phyloP scores from a whole-genome alignment of 164 flowering plant species.

The Malania oleifera region DNA sequence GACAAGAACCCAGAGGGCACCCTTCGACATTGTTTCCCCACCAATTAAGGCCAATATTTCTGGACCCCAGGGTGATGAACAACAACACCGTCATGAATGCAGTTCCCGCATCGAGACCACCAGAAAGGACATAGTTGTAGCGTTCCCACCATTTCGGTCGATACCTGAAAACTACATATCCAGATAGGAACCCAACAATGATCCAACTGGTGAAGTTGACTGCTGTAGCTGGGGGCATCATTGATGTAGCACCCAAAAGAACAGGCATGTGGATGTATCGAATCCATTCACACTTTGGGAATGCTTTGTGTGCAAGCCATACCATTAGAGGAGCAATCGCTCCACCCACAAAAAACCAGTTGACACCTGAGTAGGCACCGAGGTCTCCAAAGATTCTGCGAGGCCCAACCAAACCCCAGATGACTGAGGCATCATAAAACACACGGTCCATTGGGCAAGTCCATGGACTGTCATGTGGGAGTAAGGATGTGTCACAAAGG shows the following conservation, averaged over 20 bases:
- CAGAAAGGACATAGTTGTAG: conserved; percentile 25
- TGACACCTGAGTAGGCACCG: conserved; percentile 17
- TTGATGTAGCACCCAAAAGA: conserved; percentile 19
- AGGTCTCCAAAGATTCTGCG: conserved; percentile 20
- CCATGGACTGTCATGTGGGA: conserved; percentile 11
- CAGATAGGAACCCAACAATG: conserved; percentile 18
- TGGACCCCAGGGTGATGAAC: conserved; percentile 18
- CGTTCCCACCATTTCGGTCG: conserved; percentile 23
- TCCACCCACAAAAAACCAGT: conserved; percentile 24
- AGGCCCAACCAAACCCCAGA: conserved; percentile 27
- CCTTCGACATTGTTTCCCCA: conserved; percentile 29
- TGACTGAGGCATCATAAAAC: conserved; percentile 26
- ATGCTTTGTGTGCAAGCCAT: conserved; percentile 19
- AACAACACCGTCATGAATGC: conserved; percentile 26
- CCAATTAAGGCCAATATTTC: conserved; percentile 17
- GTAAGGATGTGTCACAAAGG: conserved; percentile 15
- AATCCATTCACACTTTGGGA: conserved; percentile 23
- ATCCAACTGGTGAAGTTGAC: conserved; percentile 28
- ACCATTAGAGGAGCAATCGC: conserved; percentile 24
- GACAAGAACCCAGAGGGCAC: conserved; percentile 24
- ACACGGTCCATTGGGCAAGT: conserved; percentile 27
- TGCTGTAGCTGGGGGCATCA: conserved; percentile 27
- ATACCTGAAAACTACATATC: conserved; percentile 19
- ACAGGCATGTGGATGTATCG: conserved; percentile 26
- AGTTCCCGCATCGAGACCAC: conserved; percentile 26